Conservation (phyloP, 2,329 filamentous ascomycete genomes). For the Microdochium paspali region DNA sequence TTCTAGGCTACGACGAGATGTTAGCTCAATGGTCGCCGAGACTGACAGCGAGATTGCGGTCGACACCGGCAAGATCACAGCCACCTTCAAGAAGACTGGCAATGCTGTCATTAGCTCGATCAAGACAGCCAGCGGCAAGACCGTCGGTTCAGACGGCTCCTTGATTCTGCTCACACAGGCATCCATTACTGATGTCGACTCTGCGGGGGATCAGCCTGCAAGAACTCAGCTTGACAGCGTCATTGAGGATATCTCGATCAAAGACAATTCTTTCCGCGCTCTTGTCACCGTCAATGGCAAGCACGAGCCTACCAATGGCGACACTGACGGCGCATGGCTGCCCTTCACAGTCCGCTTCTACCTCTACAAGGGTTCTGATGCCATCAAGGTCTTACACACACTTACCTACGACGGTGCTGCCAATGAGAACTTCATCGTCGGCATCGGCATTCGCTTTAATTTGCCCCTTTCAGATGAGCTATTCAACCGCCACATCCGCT, state of each 20-base stretch:
- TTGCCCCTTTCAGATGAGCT: conserved; percentile 43
- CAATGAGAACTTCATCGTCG: conserved; percentile 40
- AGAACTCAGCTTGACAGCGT: conserved; percentile 37
- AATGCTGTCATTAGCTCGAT: conserved; percentile 27
- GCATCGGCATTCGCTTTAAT: conserved; percentile 43
- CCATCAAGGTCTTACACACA: conserved; percentile 44
- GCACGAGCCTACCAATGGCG: conserved; percentile 19
- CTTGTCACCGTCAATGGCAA: conserved; percentile 35
- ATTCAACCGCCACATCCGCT: conserved; percentile 49
- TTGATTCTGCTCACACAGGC: conserved; percentile 44
- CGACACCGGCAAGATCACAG: conserved; percentile 32
- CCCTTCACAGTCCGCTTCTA: conserved; percentile 49
- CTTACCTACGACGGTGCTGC: conserved; percentile 44
- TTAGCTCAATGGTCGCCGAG: conserved; percentile 8
- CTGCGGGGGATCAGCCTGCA: conserved; percentile 17
- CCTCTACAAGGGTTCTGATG: conserved; percentile 45
- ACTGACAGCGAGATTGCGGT: conserved; percentile 22
- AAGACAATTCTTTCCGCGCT: conserved; percentile 28
- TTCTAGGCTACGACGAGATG: conserved; percentile 8
- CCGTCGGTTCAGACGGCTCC: conserved; percentile 34
- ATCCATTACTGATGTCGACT: conserved; percentile 28
- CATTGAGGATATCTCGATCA: conserved; percentile 39
- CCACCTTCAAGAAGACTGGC: conserved; percentile 32
- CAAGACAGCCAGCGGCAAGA: conserved; percentile 27
- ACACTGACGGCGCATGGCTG: conserved; percentile 39